Base-by-base conservation (phyloP, 1,284 basidiomycete species). In the Cerioporus squamosus region DNA sequence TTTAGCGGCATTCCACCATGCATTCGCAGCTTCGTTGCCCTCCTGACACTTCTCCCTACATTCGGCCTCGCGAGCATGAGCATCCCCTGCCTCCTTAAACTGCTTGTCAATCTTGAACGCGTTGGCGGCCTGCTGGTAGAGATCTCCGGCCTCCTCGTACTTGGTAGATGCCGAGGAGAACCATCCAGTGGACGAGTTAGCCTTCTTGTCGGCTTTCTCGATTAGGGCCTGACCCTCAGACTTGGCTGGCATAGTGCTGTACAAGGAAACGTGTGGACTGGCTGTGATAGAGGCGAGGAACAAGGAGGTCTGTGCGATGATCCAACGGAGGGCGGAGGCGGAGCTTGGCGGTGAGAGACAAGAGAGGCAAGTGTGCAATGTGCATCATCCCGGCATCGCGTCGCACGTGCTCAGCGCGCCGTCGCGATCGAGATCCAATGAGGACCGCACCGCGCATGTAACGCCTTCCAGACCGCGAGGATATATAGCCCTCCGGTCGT, bases 1-100 rank as follows among this genome's bases (percentile, higher is more conserved):
- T 78, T 97, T 98, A 38, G 93, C 88, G 20, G 96, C 95, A 70
- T 96, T 96, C 92, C 95, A 97, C 88, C 91, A 98, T 17, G 95
- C 94, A 72, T 96, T 96, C 36, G 94, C 91, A n/a, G 95, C 95
- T 66, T 97, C 96, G 64, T 93, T 94, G 46, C 75, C 77, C 76
- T 97, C 95, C 56, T 91, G 88, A 68, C 86, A 89, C 66, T 90
- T 88, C 76, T 95, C 88, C 63, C 94, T 86, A 73, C 94, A 97
- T 67, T 96, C 93, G 0, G 94, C 96, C 70, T 97, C 96, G 70
- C 90, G 82, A 50, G 93, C 84, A 69, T 94, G 94, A 12, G 91
- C 86, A 75, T 95, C 90, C 3, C 96, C 96, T 1, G 93, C 93
- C 66, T 95, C 91, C 70, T 88, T 92, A 81, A 95, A 97, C 55